Evolutionary conservation across 495 filamentous ascomycete species (phyloP).

Genomic region (Neurospora sp.): DNA sequence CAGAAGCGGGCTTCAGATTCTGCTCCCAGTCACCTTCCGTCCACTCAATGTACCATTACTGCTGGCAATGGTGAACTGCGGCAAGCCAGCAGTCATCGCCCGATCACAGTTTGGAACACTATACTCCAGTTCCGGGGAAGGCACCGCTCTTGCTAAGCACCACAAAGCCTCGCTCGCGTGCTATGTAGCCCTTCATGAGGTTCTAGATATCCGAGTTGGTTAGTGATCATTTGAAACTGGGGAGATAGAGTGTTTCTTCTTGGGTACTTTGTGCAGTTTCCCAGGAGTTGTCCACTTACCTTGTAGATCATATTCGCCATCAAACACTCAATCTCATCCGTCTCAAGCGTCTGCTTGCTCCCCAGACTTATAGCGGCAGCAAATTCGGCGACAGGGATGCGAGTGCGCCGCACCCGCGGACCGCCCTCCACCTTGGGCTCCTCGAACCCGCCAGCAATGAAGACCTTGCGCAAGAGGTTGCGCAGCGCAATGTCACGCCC

Average conservation of each 20-base stretch:
- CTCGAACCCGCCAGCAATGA: constrained; percentile 69
- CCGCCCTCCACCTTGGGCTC: constrained; percentile 56
- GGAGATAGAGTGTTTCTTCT: not conserved
- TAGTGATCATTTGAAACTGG: not conserved
- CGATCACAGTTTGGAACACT: constrained; percentile 19
- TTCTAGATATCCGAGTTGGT: constrained; percentile 39
- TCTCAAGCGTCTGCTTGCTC: constrained; percentile 57
- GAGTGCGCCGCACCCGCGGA: constrained; percentile 53
- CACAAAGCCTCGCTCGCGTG: constrained; percentile 75
- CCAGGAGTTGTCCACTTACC: constrained; percentile 40
- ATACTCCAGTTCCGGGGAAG: constrained; percentile 93
- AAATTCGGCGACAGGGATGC: constrained; percentile 76
- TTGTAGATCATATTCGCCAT: constrained; percentile 96
- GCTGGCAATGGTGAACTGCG: not conserved
- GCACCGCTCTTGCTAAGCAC: constrained; percentile 86
- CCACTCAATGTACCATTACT: not conserved
- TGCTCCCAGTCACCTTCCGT: not conserved
- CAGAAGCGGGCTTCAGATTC: not conserved
- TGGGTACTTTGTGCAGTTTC: not conserved
- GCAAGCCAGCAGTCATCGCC: not conserved
- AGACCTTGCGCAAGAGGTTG: constrained; percentile 85
- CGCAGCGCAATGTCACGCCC: constrained; percentile 83
- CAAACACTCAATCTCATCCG: constrained; percentile 91
- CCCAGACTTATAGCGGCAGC: constrained; percentile 47
- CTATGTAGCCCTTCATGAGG: constrained; percentile 96